Evolutionary conservation across 2,329 filamentous ascomycete genomes (phyloP), one percentile per base, ranked within the genome.

Genomic region (Xylaria polymorpha): DNA sequence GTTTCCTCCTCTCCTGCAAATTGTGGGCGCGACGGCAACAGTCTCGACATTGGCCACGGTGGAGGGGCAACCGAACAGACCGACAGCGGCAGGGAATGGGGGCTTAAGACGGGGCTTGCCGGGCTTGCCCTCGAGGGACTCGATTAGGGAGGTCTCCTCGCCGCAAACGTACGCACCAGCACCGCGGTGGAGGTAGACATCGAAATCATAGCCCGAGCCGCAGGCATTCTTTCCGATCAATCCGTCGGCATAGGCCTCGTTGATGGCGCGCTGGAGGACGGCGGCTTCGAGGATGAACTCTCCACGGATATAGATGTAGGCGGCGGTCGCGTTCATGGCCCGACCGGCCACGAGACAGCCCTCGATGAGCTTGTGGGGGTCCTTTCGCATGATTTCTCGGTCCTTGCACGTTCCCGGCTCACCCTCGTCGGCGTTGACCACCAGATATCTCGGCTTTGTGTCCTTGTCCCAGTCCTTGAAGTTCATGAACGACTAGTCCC

Each of bases 391-490:
- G 76, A 99, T 99, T 83, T 99, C 96, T 80, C 96, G 92, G 83
- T 99, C 96, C 86, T 99, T 99, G 91, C 96, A 99, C 63, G 96
- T 99, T 82, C 96, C 96, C 37, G 96, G 96, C 84, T 99, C 96
- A 79, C 96, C 96, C 85, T 99, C 96, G 81, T 99, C 96, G 75
- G 96, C 96, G 79, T 99, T 99, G 85, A 99, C 94, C 71, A 99
- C 95, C 64, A 99, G 87, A 80, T 99, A 99, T 78, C 96, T 91
- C 74, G 96, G 96, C 84, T 97, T 97, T 77, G 83, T 92, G 81
- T 98, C 96, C 85, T 99, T 97, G 78, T 99, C 95, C 96, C 96
- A 99, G 78, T 94, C 96, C 85, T 98, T 98, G 87, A 95, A 94
- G 87, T 99, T 99, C 96, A 99, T 99, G 84, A 99, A 99, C 59